Evolutionary conservation across 306 rosid genomes (phyloP).

Genomic region (Castanea sativa): DNA sequence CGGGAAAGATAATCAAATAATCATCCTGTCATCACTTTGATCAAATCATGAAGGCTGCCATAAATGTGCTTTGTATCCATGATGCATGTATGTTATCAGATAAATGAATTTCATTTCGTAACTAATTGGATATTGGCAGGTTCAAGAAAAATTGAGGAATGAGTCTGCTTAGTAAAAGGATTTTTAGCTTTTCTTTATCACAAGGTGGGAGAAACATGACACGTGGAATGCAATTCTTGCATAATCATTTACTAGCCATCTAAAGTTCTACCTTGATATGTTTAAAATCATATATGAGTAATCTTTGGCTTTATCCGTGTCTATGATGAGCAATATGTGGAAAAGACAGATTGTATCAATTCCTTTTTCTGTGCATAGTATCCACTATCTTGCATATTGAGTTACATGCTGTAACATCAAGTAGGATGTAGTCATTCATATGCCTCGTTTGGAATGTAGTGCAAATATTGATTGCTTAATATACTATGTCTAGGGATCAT

Average conservation of each 20-base stretch:
- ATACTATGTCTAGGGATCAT: too few species aligned
- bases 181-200: neutral
- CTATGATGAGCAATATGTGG: neutral
- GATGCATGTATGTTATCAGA: neutral
- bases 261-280: slow-evolving; percentile 4
- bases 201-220: slow-evolving; percentile 4
- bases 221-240: neutral
- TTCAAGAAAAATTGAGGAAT: too few species aligned
- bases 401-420: slow-evolving; percentile 1
- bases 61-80: neutral
- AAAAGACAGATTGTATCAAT: neutral
- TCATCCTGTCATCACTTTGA: neutral
- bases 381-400: neutral
- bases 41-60: neutral
- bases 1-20: neutral
- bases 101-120: neutral
- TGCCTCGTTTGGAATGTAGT: neutral
- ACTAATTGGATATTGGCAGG: too few species aligned
- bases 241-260: slow-evolving; percentile 3
- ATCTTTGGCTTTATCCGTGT: neutral
- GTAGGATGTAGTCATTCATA: neutral
- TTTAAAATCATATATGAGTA: neutral
- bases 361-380: neutral
- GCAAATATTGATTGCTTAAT: too few species aligned
- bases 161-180: too few species aligned